Evolutionary conservation across 2,329 filamentous ascomycete genomes (phyloP).

Genomic region (Knufia petricola): DNA sequence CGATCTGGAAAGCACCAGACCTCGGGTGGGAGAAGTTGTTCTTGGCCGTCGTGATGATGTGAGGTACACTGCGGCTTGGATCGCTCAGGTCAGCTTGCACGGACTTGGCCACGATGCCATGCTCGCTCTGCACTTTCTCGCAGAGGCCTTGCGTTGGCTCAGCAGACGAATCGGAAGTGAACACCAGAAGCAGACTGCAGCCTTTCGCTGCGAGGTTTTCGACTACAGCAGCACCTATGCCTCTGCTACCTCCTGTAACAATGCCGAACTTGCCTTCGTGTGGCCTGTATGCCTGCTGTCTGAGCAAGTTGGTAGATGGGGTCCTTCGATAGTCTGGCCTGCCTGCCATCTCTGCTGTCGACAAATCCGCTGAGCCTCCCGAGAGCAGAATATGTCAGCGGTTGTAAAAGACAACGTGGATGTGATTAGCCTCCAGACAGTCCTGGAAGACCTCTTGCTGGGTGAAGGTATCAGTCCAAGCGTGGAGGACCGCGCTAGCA

Average conservation of each 20-base stretch:
- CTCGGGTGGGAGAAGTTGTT: conserved; percentile 49
- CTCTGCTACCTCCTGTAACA: conserved; percentile 69
- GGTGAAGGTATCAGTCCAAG: no score
- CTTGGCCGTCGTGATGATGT: conserved; percentile 50
- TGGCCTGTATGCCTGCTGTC: conserved; percentile 24
- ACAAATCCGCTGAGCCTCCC: no score
- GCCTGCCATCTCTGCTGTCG: conserved; percentile 7
- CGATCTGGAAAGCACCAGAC: conserved; percentile 41
- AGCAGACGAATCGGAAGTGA: conserved; percentile 55
- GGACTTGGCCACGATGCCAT: conserved; percentile 51
- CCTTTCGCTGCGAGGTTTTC: conserved; percentile 66
- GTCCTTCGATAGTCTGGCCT: conserved; percentile 8
- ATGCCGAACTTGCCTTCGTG: conserved; percentile 71
- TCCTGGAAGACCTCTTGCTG: no score
- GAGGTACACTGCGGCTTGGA: conserved; percentile 46
- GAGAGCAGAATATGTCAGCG: no score
- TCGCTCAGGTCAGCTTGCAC: conserved; percentile 62
- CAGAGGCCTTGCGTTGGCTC: conserved; percentile 46
- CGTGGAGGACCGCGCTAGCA: no score
- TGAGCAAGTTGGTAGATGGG: conserved; percentile 17
- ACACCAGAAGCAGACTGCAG: conserved; percentile 59
- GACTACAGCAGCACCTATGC: conserved; percentile 62
- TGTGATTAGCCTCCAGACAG: no score
- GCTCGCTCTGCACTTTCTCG: conserved; percentile 42
- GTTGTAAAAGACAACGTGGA: no score